A percentile compares a stretch with the other conserved stretches of the same genome.
phyloP scores from a whole-genome alignment of 2,329 filamentous ascomycete genomes.

The Pseudogymnoascus sp. region DNA sequence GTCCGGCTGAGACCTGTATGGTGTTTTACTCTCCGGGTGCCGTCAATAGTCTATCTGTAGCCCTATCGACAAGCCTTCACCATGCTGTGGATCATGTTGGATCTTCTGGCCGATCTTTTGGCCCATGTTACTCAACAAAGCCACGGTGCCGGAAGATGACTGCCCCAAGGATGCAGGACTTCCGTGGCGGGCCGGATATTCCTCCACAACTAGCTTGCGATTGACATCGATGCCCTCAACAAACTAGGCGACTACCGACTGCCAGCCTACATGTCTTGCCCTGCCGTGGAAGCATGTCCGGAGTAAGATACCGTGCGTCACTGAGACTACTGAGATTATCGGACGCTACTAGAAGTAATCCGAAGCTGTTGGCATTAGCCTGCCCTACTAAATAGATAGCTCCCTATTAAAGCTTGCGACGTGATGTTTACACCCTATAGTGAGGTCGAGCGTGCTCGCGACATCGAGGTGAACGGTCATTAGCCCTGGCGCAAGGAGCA shows the following conservation, averaged over 20 bases:
- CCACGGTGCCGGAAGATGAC: neutral
- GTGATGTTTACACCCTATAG: neutral
- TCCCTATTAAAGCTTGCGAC: neutral
- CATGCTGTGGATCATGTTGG: neutral
- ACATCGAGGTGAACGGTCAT: neutral
- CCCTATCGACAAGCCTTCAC: neutral
- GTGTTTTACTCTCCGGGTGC: neutral
- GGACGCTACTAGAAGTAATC: neutral
- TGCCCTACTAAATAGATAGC: neutral
- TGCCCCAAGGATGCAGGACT: neutral
- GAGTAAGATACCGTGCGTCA: neutral
- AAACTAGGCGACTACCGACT: neutral
- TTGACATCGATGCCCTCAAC: conserved; percentile 2
- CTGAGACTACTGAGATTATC: neutral
- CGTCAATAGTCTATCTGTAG: neutral
- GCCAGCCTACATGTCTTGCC: neutral
- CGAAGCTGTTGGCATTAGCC: neutral
- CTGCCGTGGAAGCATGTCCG: neutral
- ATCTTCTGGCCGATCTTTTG: neutral
- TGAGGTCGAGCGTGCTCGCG: neutral
- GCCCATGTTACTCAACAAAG: neutral
- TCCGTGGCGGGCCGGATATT: neutral
- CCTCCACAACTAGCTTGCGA: neutral
- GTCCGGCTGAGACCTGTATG: neutral
- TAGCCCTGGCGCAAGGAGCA: neutral